A percentile compares a stretch with the other conserved stretches of the same genome.
phyloP scores from a whole-genome alignment of 768 basidiomycete species.

The Leucocoprinus leucothites region DNA sequence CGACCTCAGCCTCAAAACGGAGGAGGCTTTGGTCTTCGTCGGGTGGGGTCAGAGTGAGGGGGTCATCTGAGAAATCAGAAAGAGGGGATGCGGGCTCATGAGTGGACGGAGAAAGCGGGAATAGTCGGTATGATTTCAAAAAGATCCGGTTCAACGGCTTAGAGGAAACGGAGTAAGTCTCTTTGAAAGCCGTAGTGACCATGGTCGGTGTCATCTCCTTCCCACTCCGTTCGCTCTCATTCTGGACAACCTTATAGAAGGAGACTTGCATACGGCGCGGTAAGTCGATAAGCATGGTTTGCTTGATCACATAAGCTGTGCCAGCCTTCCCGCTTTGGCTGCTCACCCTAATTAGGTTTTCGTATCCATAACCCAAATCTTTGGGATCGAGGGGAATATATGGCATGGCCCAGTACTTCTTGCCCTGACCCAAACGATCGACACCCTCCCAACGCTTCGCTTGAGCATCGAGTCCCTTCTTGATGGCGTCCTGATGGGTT shows the following conservation, averaged over 20 bases:
- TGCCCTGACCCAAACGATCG: constrained; percentile 53
- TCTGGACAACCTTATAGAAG: constrained; percentile 93
- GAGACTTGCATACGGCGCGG: constrained; percentile 93
- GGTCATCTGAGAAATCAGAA: constrained; percentile 47
- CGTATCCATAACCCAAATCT: constrained; percentile 91
- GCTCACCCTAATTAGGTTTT: constrained; percentile 98
- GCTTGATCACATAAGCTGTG: constrained; percentile 93
- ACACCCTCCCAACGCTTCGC: constrained; percentile 45
- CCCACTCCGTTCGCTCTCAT: constrained; percentile 85
- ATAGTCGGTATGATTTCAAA: constrained; percentile 47
- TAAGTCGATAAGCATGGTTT: constrained; percentile 84
- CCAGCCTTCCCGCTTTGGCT: constrained; percentile 98
- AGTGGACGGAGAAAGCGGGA: constrained; percentile 37
- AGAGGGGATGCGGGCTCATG: constrained; percentile 40
- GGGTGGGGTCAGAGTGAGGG: constrained; percentile 36
- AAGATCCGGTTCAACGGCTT: constrained; percentile 61
- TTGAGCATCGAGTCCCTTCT: constrained; percentile 95
- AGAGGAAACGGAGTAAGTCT: constrained; percentile 75
- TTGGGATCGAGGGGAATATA: constrained; percentile 96
- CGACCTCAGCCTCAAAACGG: constrained; percentile 81
- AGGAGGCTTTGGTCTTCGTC: constrained; percentile 65
- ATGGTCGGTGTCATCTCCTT: constrained; percentile 95
- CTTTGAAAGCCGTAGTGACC: constrained; percentile 85
- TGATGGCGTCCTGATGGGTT: constrained; percentile 97
- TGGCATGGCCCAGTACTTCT: constrained; percentile 84